A percentile compares a stretch with the other conserved stretches of the same genome.
Evolutionary conservation across 2,329 filamentous ascomycete genomes (phyloP).

Genomic region (Colletotrichum musicola): DNA sequence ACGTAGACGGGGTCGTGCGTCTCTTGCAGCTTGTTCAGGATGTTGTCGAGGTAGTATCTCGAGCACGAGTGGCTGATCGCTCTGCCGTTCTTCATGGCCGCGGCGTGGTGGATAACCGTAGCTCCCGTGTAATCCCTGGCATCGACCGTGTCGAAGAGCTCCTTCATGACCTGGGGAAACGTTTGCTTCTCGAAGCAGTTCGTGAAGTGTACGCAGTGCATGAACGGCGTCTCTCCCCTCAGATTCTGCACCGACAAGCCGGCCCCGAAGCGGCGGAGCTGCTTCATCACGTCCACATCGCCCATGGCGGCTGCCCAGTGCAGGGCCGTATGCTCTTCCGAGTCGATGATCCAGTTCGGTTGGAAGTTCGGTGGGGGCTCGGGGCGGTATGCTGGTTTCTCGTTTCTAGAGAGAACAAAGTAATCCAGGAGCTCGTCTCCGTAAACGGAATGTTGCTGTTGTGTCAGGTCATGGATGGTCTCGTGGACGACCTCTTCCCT

Average conservation of each 20-base stretch:
- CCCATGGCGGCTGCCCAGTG: conserved; percentile 99
- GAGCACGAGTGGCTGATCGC: conserved; percentile 88
- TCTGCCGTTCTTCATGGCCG: conserved; percentile 86
- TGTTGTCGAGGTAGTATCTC: conserved; percentile 91
- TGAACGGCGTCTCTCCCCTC: conserved; percentile 89
- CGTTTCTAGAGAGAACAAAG: conserved; percentile 88
- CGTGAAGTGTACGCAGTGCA: conserved; percentile 94
- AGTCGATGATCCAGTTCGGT: conserved; percentile 92
- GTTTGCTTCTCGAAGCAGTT: conserved; percentile 96
- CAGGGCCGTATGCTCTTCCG: conserved; percentile 90
- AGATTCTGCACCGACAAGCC: conserved; percentile 78
- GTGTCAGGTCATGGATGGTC: conserved; percentile 71
- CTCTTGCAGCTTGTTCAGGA: conserved; percentile 88
- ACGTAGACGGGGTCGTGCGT: conserved; percentile 81
- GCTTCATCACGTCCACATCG: conserved; percentile 89
- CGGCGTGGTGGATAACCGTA: conserved; percentile 95
- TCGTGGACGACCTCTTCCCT: conserved; percentile 74
- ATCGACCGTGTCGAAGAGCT: conserved; percentile 85
- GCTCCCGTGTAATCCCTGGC: conserved; percentile 83
- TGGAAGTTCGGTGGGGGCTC: conserved; percentile 89
- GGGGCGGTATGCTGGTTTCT: conserved; percentile 78
- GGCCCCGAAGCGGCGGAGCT: conserved; percentile 85
- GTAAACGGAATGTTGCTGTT: conserved; percentile 90
- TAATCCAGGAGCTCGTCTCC: conserved; percentile 96
- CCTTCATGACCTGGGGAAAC: conserved; percentile 85